Conservation (phyloP, 257 asterid genomes). For the Knoxia roxburghii region DNA sequence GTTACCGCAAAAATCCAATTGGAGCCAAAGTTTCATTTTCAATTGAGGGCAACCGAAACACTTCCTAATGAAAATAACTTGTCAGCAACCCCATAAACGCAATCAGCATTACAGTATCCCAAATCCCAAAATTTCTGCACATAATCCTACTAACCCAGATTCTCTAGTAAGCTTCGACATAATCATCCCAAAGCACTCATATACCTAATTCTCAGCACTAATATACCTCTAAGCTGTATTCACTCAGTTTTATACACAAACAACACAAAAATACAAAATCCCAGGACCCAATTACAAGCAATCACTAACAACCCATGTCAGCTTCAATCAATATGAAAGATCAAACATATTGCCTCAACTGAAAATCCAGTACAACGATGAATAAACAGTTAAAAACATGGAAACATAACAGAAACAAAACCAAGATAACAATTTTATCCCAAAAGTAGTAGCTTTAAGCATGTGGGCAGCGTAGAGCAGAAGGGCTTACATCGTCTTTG, state of each 20-base stretch:
- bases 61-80: neutral
- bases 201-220: neutral
- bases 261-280: neutral
- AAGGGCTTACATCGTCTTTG: conserved; percentile 59
- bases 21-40: neutral
- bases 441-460: neutral
- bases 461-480: neutral
- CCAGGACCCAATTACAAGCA: neutral
- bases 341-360: neutral
- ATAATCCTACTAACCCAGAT: neutral
- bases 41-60: neutral
- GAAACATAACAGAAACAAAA: neutral
- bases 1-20: neutral
- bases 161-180: neutral
- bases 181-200: neutral
- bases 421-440: neutral
- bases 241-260: neutral
- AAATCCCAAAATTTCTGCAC: neutral
- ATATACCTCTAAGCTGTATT: neutral
- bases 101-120: neutral
- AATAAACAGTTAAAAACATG: neutral
- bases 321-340: neutral
- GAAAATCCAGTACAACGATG: neutral
- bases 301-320: neutral
- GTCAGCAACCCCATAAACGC: neutral